Base-by-base conservation (phyloP, 345 rosid genomes). In the Ceriops tagal region DNA sequence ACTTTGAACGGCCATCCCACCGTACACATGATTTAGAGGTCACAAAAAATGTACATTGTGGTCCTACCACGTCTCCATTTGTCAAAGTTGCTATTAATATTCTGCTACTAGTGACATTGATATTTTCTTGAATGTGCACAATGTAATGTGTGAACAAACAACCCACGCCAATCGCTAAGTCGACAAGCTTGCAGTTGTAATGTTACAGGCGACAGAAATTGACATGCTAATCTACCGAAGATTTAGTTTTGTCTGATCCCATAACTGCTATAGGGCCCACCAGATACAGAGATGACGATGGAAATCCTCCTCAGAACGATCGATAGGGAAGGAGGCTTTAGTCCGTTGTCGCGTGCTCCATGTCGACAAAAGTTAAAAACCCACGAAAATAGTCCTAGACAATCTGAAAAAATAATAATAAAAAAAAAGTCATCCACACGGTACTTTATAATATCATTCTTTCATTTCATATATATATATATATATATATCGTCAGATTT, bases 261-360 rank as follows among this genome's bases (percentile, higher is more conserved):
- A 1, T 9, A 39, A 3, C 18, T 43, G 49, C 49, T 13, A 11
- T 13, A 15, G 49, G 15, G 49, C 19, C 49, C 49, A 43, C 19
- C 16, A 43, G 49, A 13, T 2, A 16, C 16, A 5, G 49, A 43
- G 5, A 3, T 43, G 49, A 43, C 15, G 0, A 43, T 43, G 15
- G 18, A 53, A 8, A 53, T n/a, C 57, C 57, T 19, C 57, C 57
- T 7, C 57, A 10, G 57, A 24, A n/a, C 8, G 4, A n/a, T 7
- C 13, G 24, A 24, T 10, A 0, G 59, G 30, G 1, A 8, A 0
- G 30, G 13, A 26, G 4, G 4, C 49, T 18, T 43, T 30, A 24
- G 1, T 62, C 63, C 51, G 47, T 19, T 27, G 61, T 64, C 83
- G 72, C 76, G 80, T 70, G 83, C 68, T 59, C 53, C 15, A 13